Evolutionary conservation across 2,329 filamentous ascomycete species (phyloP), one percentile per base, ranked within the genome.

Genomic region (Beauveria bassiana): DNA sequence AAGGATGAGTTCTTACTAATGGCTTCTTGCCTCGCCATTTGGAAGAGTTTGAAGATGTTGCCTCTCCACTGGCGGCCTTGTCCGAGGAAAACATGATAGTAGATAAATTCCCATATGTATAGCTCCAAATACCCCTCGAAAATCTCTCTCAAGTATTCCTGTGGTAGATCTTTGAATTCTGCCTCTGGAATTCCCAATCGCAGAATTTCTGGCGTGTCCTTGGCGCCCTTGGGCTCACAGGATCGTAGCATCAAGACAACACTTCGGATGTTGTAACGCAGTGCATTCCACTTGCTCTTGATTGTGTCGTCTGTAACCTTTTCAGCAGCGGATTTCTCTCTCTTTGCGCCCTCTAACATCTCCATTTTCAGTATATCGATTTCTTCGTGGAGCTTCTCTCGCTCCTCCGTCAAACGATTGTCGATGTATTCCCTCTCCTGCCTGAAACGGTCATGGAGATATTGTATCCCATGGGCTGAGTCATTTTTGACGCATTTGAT

Each of bases 181-280:
- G 8, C 14, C 0, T 5, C 0, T 3, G 51, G 20, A 3, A 53
- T 10, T 0, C 28, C 9, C 9, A 1, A 6, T 22, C 31, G 49
- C 26, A 52, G 12, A 14, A 2, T 16, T 7, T 12, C 18, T 2
- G 38, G 28, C 7, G 18, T 22, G 1, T 14, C 1, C 3, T n/a
- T 5, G 28, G 40, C 3, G 20, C 5, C 14, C 3, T 26, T 40
- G 20, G 10, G 28, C n/a, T 52, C 9, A 24, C 16, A 38, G 28
- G 18, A 52, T 16, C 28, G 34, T n/a, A 53, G n/a, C 10, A 24
- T 42, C 18, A 14, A 6, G 31, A 52, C 34, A 26, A 53, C 6
- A 6, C 24, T 53, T 38, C 51, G 51, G 10, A 53, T 26, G 4
- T 53, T 53, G 51, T 9, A 53, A 22, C 51, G n/a, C 34, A 53